Evolutionary conservation across 2,329 filamentous ascomycete species (phyloP), one percentile per base, ranked within the genome.

Genomic region (Hymenoscyphus repandus): DNA sequence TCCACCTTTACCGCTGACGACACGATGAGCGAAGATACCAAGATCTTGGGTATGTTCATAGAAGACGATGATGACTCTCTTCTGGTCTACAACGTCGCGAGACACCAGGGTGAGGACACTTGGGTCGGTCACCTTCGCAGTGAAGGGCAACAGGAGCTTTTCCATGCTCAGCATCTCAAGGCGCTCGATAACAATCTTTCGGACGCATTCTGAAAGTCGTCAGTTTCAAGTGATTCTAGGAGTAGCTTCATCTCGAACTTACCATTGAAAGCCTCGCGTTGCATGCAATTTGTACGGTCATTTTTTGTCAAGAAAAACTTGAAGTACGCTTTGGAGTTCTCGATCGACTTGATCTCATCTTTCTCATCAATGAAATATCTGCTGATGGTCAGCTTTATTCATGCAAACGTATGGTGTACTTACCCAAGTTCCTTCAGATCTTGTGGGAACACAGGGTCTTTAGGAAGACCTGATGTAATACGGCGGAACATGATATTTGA

Each of bases 331-430:
- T 85, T 76, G 0, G 86, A 83, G 33, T 89, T 72, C 18, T 78
- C 72, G 49, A 88, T 84, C 54, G 76, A 83, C 43, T 87, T 83
- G 54, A 96, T 79, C 62, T 92, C 82, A 58, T 92, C 88, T 0
- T 82, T 69, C 0, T 83, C 76, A 59, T 88, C 90, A 69, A 95
- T 69, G 65, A 88, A 91, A 69, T 90, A 95, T 39, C 89, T 91
- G 53, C 17, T 6, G 18, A 39, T 40, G 7, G 15, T 54, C 38
- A 47, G 38, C 37, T 33, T 50, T 43, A 31, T n/a, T n/a, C n/a
- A n/a, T n/a, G 55, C 13, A 54, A 45, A 45, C 49, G 36, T 18
- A 18, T 44, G 43, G 30, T 40, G 31, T 20, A 20, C 75, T 61
- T 72, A 92, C 86, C 90, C 91, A 3, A 97, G 80, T 47, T 79